Percentiles rank a stretch among this genome's conserved stretches.
phyloP scores from a whole-genome alignment of 768 basidiomycete genomes.

The Strobilomyces confusus region DNA sequence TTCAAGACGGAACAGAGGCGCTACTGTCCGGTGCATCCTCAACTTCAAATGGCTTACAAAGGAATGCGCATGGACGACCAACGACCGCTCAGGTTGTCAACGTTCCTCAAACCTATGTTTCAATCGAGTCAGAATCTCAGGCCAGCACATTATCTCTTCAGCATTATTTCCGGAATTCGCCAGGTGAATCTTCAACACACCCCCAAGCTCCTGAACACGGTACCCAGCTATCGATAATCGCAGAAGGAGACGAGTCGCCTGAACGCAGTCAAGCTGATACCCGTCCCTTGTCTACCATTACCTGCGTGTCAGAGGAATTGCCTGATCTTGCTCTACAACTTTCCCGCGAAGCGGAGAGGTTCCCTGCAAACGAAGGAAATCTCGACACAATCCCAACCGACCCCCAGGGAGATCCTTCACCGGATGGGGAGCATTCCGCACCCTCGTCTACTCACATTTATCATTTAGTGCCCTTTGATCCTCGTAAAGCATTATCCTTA shows the following conservation, averaged over 20 bases:
- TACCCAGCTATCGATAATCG: slow-evolving; percentile 63
- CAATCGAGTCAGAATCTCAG: slow-evolving; percentile 3
- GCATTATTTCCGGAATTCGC: not conserved
- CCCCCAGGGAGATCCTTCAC: slow-evolving; percentile 11
- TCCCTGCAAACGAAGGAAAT: not conserved
- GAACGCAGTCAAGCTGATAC: slow-evolving; percentile 33
- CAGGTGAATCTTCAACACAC: slow-evolving; percentile 1
- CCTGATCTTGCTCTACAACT: not conserved
- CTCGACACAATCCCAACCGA: not conserved
- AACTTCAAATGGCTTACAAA: not conserved
- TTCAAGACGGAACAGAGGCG: not conserved
- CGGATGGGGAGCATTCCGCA: slow-evolving; percentile 13
- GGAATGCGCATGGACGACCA: not conserved
- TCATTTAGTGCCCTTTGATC: slow-evolving; percentile 37
- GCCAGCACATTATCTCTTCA: not conserved
- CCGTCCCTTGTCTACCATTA: not conserved
- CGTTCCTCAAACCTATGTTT: slow-evolving; percentile 6
- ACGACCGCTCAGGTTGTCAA: slow-evolving; percentile 3
- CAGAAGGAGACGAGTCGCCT: slow-evolving; percentile 61
- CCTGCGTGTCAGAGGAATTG: not conserved
- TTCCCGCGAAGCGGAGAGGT: not conserved
- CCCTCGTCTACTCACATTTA: slow-evolving; percentile 35
- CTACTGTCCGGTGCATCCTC: not conserved
- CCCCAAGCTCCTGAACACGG: slow-evolving; percentile 24
- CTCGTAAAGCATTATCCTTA: slow-evolving; percentile 11